phyloP scores from a whole-genome alignment of 805 yeast species.

The Wickerhamiella nectarea region DNA sequence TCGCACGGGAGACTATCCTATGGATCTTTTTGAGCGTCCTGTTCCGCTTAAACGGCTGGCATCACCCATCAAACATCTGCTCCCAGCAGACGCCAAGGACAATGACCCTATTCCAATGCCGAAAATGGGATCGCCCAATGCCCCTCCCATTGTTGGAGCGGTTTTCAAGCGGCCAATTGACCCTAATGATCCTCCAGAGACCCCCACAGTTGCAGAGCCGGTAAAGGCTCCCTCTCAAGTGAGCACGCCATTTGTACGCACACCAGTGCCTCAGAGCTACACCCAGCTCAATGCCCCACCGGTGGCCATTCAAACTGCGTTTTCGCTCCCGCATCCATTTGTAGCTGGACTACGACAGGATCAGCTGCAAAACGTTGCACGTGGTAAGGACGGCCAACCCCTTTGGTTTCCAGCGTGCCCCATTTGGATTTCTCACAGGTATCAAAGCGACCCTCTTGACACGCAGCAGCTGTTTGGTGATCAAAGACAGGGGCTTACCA shows the following conservation, averaged over 20 bases:
- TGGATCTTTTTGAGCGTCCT: conserved; percentile 56
- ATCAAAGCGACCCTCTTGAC: conserved; percentile 18
- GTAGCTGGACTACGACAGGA: conserved; percentile 14
- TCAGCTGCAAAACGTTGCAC: conserved; percentile 15
- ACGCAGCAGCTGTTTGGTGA: conserved; percentile 15
- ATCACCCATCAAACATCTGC: conserved; percentile 68
- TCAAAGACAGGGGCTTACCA: conserved; percentile 16
- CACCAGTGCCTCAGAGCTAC: background rate
- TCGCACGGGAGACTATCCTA: conserved; percentile 42
- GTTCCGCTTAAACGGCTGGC: conserved; percentile 61
- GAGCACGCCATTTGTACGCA: background rate
- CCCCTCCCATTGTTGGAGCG: conserved; percentile 91
- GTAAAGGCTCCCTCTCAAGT: conserved; percentile 15
- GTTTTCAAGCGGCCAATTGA: conserved; percentile 68
- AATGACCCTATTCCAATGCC: conserved; percentile 75
- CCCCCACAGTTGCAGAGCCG: conserved; percentile 36
- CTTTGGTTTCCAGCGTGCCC: conserved; percentile 23
- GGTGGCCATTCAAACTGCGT: conserved; percentile 20
- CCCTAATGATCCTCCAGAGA: conserved; percentile 70
- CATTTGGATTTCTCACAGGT: conserved; percentile 18
- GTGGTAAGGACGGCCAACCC: conserved; percentile 19
- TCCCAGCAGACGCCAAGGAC: conserved; percentile 60
- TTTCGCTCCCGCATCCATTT: conserved; percentile 19
- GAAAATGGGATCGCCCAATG: conserved; percentile 62
- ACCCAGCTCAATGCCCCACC: conserved; percentile 10